These are phyloP conservation scores for Apophysomyces ossiformis DNA, from an alignment of 371 early-diverging fungal species.

Conservation along the genomic window DNA sequence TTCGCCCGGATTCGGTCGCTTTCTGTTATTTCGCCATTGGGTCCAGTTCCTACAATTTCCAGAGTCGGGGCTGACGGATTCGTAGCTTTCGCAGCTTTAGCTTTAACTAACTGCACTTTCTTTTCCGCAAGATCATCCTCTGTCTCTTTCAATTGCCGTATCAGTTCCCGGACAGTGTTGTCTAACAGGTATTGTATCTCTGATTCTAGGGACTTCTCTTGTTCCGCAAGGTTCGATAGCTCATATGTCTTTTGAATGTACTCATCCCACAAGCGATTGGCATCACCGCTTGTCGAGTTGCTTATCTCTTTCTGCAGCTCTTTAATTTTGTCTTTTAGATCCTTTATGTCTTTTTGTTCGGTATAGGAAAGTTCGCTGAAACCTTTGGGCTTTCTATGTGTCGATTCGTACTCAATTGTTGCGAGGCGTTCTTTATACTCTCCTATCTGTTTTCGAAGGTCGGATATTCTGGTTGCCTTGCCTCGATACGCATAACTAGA, in stretches of 20 bases:
- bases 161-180: constrained; percentile 41
- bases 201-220: constrained; percentile 54
- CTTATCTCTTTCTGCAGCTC: constrained; percentile 26
- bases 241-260: constrained; percentile 51
- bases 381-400: constrained; percentile 27
- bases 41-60: constrained; percentile 62
- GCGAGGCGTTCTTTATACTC: constrained; percentile 48
- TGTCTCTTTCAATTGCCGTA: constrained; percentile 53
- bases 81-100: constrained; percentile 24
- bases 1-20: constrained; percentile 65
- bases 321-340: constrained; percentile 23
- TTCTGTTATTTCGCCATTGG: constrained; percentile 61
- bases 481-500: constrained; percentile 51
- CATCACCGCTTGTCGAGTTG: constrained; percentile 37
- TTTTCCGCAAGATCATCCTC: constrained; percentile 58
- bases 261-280: constrained; percentile 40
- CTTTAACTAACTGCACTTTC: constrained; percentile 51
- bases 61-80: constrained; percentile 18
- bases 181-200: constrained; percentile 55
- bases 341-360: constrained; percentile 28
- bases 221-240: constrained; percentile 53
- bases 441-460: constrained; percentile 60
- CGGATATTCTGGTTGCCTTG: constrained; percentile 56
- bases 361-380: constrained; percentile 27
- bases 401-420: constrained; percentile 34